Conservation (phyloP, 108 stramenopile species). For the Cyclotella atomus region DNA sequence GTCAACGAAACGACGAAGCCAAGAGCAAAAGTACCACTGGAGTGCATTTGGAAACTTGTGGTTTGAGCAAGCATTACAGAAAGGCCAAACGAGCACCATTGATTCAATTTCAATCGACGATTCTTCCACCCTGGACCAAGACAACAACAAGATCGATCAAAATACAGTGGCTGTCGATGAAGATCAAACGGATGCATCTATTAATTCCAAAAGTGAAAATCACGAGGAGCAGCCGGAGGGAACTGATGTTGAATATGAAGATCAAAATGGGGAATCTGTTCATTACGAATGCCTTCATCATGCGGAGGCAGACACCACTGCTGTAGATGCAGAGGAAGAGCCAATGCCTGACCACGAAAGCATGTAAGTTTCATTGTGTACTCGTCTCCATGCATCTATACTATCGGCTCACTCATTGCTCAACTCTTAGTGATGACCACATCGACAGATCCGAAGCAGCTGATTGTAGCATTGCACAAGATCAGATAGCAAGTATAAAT, state of each 20-base stretch:
- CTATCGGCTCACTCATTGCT: not conserved
- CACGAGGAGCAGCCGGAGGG: not conserved
- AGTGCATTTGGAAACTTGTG: slow-evolving; percentile 18
- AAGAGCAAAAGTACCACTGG: slow-evolving; percentile 6
- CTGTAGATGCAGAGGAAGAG: too few species aligned
- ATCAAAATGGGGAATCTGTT: not conserved
- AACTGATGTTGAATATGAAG: not conserved
- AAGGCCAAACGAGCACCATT: not conserved
- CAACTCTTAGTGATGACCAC: not conserved
- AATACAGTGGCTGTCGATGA: not conserved
- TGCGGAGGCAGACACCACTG: too few species aligned
- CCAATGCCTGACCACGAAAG: too few species aligned
- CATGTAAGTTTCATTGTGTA: not conserved
- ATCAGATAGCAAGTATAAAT: too few species aligned
- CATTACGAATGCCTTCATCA: too few species aligned
- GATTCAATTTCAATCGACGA: not conserved
- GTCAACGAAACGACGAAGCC: not conserved
- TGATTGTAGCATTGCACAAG: not conserved
- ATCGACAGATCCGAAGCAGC: not conserved
- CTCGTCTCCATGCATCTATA: not conserved
- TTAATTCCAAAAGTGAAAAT: too few species aligned
- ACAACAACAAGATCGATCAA: not conserved
- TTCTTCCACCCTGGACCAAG: not conserved
- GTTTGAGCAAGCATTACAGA: slow-evolving; percentile 18
- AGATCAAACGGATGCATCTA: not conserved